Percentiles rank a stretch among this genome's conserved stretches.
Conservation (phyloP, 2,329 filamentous ascomycete genomes). For the Epicoccum sorghinum region DNA sequence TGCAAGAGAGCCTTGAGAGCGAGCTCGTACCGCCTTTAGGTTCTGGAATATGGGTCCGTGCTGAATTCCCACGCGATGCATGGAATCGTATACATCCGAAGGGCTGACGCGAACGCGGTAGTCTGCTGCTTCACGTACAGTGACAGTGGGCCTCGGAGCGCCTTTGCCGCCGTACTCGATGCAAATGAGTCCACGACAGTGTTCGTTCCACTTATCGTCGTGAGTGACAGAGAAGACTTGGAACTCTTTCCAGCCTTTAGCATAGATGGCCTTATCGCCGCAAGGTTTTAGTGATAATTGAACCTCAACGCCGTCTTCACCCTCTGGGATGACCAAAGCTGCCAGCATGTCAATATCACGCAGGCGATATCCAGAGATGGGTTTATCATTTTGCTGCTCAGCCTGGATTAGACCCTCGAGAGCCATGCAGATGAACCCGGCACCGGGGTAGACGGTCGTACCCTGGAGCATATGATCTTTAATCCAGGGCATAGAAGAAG, state of each 20-base stretch:
- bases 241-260: constrained; percentile 22
- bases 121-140: not conserved
- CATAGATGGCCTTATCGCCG: constrained; percentile 5
- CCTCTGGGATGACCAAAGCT: constrained; percentile 32
- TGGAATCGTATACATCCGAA: constrained; percentile 1
- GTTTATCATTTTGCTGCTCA: not conserved
- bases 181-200: constrained; percentile 21
- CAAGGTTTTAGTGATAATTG: constrained; percentile 21
- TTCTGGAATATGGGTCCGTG: constrained; percentile 6
- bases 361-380: constrained; percentile 18
- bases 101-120: constrained; percentile 1
- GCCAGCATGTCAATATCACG: constrained; percentile 26
- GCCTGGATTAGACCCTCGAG: constrained; percentile 10
- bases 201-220: constrained; percentile 20
- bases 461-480: constrained; percentile 18
- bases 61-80: constrained; percentile 6
- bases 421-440: constrained; percentile 12
- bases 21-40: not conserved
- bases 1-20: not conserved
- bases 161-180: not conserved
- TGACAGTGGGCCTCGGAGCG: not conserved
- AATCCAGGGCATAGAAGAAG: constrained; percentile 20
- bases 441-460: constrained; percentile 21
- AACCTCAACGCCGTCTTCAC: constrained; percentile 32
- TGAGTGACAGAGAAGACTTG: constrained; percentile 22